These are phyloP conservation scores for Brassica carinata DNA, from an alignment of 345 rosid species.

Conservation along the genomic window DNA sequence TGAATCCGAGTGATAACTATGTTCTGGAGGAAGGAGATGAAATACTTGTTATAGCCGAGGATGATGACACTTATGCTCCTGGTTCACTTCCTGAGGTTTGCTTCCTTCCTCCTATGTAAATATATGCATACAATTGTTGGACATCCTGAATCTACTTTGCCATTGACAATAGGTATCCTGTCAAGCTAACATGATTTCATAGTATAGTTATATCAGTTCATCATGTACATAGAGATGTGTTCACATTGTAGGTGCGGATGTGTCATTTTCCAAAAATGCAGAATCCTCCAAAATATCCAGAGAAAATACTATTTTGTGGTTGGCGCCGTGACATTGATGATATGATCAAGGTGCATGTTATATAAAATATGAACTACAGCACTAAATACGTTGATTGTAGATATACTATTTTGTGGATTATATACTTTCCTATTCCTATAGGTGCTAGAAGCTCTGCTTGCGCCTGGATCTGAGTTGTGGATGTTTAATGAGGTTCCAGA, in stretches of 20 bases:
- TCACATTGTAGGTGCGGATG: slow-evolving; percentile 51
- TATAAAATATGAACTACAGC: not conserved
- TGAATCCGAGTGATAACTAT: slow-evolving; percentile 77
- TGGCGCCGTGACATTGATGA: slow-evolving; percentile 98
- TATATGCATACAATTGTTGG: not conserved
- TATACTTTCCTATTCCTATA: slow-evolving; percentile 29
- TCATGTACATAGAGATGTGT: not conserved
- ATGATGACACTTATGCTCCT: slow-evolving; percentile 93
- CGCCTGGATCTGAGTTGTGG: slow-evolving; percentile 94
- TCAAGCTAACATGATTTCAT: not conserved
- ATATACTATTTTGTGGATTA: slow-evolving; percentile 1
- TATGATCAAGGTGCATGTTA: slow-evolving; percentile 74
- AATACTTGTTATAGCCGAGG: slow-evolving; percentile 93
- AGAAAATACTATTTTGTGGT: slow-evolving; percentile 87
- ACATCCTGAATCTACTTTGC: not conserved
- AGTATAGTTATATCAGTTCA: not conserved
- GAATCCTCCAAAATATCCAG: slow-evolving; percentile 91
- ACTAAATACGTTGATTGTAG: not conserved
- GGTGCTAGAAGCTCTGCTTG: slow-evolving; percentile 88
- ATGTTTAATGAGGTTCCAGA: slow-evolving; percentile 91
- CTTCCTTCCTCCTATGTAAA: slow-evolving; percentile 24
- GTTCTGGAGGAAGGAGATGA: slow-evolving; percentile 80
- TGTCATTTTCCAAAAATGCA: slow-evolving; percentile 57
- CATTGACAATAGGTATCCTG: not conserved
- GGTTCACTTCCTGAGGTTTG: slow-evolving; percentile 77